Base-by-base conservation (phyloP, 2,329 filamentous ascomycete genomes). In the Teratosphaeria nubilosa region DNA sequence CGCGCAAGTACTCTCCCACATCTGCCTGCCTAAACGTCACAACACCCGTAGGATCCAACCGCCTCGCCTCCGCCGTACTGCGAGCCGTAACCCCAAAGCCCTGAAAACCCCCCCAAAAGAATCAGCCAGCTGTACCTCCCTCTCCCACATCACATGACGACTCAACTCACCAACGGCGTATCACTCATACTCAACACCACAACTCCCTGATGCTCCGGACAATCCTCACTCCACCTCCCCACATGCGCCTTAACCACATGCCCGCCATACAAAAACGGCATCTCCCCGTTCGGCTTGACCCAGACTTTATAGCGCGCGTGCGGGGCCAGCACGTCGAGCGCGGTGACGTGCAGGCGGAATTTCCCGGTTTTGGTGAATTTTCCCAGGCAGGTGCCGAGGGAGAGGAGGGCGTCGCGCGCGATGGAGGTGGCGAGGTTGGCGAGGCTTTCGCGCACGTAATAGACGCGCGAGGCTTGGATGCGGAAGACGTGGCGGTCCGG, bases 291-390 rank as follows among this genome's bases (percentile, higher is more conserved):
- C 60, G 86, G 83, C 76, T 95, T 95, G 65, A 99, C 86, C 91
- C 91, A 97, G 66, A 97, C 86, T 83, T 97, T 97, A 77, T 96
- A 95, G 60, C 94, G 82, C 51, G 92, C 92, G 73, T 96, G 90
- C 64, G 90, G 87, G 58, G 91, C 88, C 64, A 99, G 87, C 63
- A 96, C 83, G 63, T 91, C 87, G 59, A 99, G 80, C n/a, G 83
- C 88, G 1, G 92, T 97, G 70, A 97, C 89, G 77, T 96, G 91
- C 57, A 99, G 80, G 56, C 92, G 81, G 78, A 99, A 97, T 75
- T 97, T 96, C 63, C 91, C 90, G 4, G 91, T 89, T 80, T 96
- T 97, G 62, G 91, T 96, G 78, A 96, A 95, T 73, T 96, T 96
- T 69, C 91, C 91, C 13, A 97, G 77, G 72, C 91, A 96, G 25